Evolutionary conservation across 2,329 filamentous ascomycete genomes (phyloP), one percentile per base, ranked within the genome.

Genomic region (Ascochyta rabiei): DNA sequence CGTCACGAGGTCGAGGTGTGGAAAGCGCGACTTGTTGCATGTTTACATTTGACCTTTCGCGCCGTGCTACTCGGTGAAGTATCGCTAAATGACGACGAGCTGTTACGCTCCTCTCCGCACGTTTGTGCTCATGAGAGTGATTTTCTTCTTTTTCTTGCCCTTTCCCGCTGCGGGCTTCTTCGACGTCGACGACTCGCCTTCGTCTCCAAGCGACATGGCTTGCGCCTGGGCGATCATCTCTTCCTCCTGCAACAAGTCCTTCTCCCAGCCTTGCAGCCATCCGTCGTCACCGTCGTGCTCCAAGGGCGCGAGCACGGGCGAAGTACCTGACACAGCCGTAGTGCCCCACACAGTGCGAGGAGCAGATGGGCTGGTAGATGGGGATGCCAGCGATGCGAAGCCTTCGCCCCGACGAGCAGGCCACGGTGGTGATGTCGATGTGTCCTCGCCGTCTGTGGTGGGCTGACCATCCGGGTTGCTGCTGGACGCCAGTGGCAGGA

Each of bases 321-420:
- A 87, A 0, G 77, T 77, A 0, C 86, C 57, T 23, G 79, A 69
- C 2, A 96, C 78, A 0, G 84, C 86, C 3, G 84, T 82, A 0
- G 93, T 98, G n/a, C 93, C 93, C 93, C 93, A 98, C 0, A 98
- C 91, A 0, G 93, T 98, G 58, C 86, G 87, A 35, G 84, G 80
- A 0, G 86, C 85, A 6, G 86, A 87, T 0, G 93, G 92, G 59
- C 90, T 96, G 1, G 90, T 93, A 4, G 91, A 93, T 63, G 93
- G 87, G 1, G 87, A 88, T 0, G 90, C 89, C 19, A 96, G 77
- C 2, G 85, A 84, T 30, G 83, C 83, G 64, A 91, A 91, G 15
- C 72, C 72, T 39, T 75, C 66, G 34, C 84, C 83, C 0, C 84
- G 84, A 9, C 85, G 82, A 4, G 83, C 79, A 10, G 71, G 71